Evolutionary conservation across 108 stramenopile genomes (phyloP), one percentile per base, ranked within the genome.

Genomic region (Cyclotella kingstonii): DNA sequence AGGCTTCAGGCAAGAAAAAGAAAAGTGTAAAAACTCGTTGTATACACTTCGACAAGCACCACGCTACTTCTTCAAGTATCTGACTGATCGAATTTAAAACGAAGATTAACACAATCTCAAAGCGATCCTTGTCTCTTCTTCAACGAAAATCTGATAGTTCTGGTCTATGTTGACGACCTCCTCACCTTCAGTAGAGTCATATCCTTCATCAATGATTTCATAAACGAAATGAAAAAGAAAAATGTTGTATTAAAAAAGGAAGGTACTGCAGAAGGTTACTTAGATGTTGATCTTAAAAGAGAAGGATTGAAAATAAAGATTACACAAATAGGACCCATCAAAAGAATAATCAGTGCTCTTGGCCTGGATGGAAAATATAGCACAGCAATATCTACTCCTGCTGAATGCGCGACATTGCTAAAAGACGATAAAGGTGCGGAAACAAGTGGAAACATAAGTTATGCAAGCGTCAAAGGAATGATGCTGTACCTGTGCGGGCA

Each of bases 181-280:
- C 48, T 63, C 12, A 30, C 63, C 15, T 26, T 71, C 11, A 39
- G 47, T 9, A 27, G 46, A 9, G 46, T 38, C 17, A 12, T 2
- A 14, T 1, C 25, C 12, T 0, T 34, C 0, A 45, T 67, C 6
- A 3, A 67, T 26, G 2, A 11, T 5, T 38, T 59, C 1, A 45
- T 67, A 14, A 4, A 26, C 0, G 45, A 54, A 8, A 5, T 67
- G 0, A 14, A 36, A n/a, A 47, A 50, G 0, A 47, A 68, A 29
- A 31, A 54, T 0, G 59, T 59, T 52, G 53, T 15, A 30, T 50
- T 72, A 5, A 49, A 28, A 5, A 62, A 71, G 34, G 64, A 77
- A 76, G 77, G 77, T 1, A 35, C 42, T 12, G 25, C 75, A 2
- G 46, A 39, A 19, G 73, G 71, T 22, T 84, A 74, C 63, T 66